A percentile compares a stretch with the other conserved stretches of the same genome.
Conservation (phyloP, 805 yeast species). For the Scheffersomyces lignosus region DNA sequence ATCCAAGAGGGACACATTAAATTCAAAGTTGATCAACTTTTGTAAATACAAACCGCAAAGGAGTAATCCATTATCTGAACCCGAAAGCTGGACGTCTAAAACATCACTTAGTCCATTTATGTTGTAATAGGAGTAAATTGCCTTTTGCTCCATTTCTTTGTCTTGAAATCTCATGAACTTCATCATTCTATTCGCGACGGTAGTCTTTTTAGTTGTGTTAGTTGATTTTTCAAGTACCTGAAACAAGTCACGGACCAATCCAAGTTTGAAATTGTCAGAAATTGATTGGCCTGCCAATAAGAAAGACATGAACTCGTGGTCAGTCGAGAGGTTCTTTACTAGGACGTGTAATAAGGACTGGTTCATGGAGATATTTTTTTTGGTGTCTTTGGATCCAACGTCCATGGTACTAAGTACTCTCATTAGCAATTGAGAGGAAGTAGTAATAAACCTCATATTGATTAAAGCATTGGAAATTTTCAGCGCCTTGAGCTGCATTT, state of each 20-base stretch:
- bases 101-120: slow-evolving; percentile 14
- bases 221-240: slow-evolving; percentile 15
- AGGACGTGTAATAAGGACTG: background rate
- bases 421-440: slow-evolving; percentile 3
- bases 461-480: slow-evolving; percentile 30
- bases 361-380: too few species aligned
- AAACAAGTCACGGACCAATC: slow-evolving; percentile 3
- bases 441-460: slow-evolving; percentile 12
- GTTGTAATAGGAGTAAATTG: slow-evolving; percentile 21
- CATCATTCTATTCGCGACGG: slow-evolving; percentile 16
- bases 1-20: slow-evolving; percentile 21
- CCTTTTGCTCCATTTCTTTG: slow-evolving; percentile 8
- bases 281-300: background rate
- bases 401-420: background rate
- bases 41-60: slow-evolving; percentile 22
- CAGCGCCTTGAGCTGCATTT: slow-evolving; percentile 36
- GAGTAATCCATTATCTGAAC: slow-evolving; percentile 2
- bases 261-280: slow-evolving; percentile 4
- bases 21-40: slow-evolving; percentile 18
- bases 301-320: background rate
- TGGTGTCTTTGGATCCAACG: too few species aligned
- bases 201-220: slow-evolving; percentile 14
- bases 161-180: slow-evolving; percentile 11
- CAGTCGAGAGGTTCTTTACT: background rate
- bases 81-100: slow-evolving; percentile 8